Evolutionary conservation across 345 rosid genomes (phyloP).

Genomic region (Pistacia vera): DNA sequence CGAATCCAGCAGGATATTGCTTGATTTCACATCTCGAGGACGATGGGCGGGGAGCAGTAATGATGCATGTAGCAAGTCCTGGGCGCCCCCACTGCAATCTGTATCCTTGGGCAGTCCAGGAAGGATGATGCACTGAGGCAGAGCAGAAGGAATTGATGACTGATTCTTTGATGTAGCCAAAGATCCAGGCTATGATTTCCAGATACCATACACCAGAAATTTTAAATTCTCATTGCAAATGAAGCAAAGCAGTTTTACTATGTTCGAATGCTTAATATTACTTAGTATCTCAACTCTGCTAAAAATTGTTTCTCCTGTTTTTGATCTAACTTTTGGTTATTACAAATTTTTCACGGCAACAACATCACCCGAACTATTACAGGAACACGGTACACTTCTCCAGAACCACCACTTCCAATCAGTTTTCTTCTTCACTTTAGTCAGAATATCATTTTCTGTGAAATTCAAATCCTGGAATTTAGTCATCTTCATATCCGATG

Average conservation of each 20-base stretch:
- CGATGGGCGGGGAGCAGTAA: slow-evolving; percentile 53
- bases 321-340: slow-evolving; percentile 31
- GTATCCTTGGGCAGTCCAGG: slow-evolving; percentile 62
- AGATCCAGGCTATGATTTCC: slow-evolving; percentile 61
- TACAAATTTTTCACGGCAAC: slow-evolving; percentile 66
- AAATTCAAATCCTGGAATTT: slow-evolving; percentile 56
- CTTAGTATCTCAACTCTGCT: slow-evolving; percentile 58
- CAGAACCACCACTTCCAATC: slow-evolving; percentile 72
- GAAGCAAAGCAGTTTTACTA: slow-evolving; percentile 63
- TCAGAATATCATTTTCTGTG: slow-evolving; percentile 37
- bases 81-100: slow-evolving; percentile 65
- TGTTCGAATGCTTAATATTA: slow-evolving; percentile 49
- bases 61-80: slow-evolving; percentile 74
- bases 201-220: slow-evolving; percentile 69
- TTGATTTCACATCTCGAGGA: slow-evolving; percentile 70
- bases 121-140: slow-evolving; percentile 8
- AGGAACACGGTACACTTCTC: slow-evolving; percentile 51
- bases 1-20: slow-evolving; percentile 65
- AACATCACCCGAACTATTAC: slow-evolving; percentile 12
- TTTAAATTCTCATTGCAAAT: slow-evolving; percentile 53
- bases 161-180: slow-evolving; percentile 43
- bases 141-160: slow-evolving; percentile 13
- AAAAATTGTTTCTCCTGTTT: slow-evolving; percentile 49
- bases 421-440: slow-evolving; percentile 47
- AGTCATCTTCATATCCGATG: slow-evolving; percentile 37